Evolutionary conservation across 306 rosid species (phyloP), one percentile per base, ranked within the genome.

Genomic region (Vigna unguiculata): DNA sequence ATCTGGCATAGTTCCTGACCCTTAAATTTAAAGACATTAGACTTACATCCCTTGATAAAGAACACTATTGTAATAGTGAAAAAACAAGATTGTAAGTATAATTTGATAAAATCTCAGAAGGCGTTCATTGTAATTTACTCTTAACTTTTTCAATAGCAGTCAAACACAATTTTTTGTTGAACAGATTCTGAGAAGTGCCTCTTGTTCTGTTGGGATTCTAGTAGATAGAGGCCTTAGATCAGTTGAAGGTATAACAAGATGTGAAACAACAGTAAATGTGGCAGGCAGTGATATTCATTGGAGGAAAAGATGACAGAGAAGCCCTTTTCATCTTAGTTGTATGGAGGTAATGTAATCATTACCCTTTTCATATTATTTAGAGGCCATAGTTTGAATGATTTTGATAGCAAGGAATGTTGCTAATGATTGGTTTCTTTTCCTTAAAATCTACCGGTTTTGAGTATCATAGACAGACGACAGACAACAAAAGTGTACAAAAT

Each of bases 231-330:
- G 97, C 47, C 59, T 93, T 19, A 90, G 97, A 68, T 16, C 83
- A 74, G 53, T 82, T 1, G 88, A 79, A 14, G 81, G 78, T 3
- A 78, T 88, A 47, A 61, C 88, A 13, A 72, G 74, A 80, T 55
- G 85, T 4, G 11, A 62, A 38, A 72, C 38, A 38, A 46, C 83
- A 28, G 48, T 82, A 62, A 79, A 84, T 9, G 87, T 93, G 49
- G 96, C 92, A n/a, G n/a, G n/a, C n/a, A 0, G 94, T 93, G 14
- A 93, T 93, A 69, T 93, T 93, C 91, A 86, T 93, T 8, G 92
- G 96, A 7, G 97, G 97, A 10, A 89, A 83, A 78, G 96, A 93
- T 22, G 97, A 93, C n/a, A 75, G 97, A 54, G 97, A 93, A 81
- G 97, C 96, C 5, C 82, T 93, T 1, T n/a, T n/a, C n/a, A n/a